Evolutionary conservation across 2,329 filamentous ascomycete genomes (phyloP), one percentile per base, ranked within the genome.

Genomic region (Neofusicoccum sp.): DNA sequence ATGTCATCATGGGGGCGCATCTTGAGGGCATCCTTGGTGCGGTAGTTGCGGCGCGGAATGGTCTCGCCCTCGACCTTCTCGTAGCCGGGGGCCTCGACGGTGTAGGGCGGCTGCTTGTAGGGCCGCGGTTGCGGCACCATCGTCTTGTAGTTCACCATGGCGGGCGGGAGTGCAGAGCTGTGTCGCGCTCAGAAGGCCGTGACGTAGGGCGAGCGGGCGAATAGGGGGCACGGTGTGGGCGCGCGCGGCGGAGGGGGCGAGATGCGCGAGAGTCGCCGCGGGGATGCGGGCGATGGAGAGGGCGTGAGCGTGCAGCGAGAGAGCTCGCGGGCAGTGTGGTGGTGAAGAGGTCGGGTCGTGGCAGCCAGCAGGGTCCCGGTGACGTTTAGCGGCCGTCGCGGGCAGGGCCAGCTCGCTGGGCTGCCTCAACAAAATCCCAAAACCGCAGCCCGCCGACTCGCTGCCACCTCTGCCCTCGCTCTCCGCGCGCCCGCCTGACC

Each of bases 61-160:
- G 92, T 93, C 80, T 96, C 91, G 78, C 91, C 91, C 5, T 88
- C 81, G 63, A 89, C 83, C 67, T 87, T 86, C 70, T 86, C 77
- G 65, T 80, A 85, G 68, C 87, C 89, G 14, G 89, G 79, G 9
- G 83, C 85, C 68, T 95, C 89, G 70, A 92, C 79, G 61, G 88
- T 88, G 79, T 88, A 93, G 12, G 91, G 90, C 34, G 86, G 84
- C 74, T 86, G 86, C 76, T 89, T 87, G 68, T 75, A 73, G 51
- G 70, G 66, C 69, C 73, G 76, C 57, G 80, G 78, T 71, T 80
- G 78, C 26, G 80, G 80, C 63, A 73, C 71, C 65, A 80, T 64
- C 63, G 78, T 77, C 71, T 80, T 80, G 66, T 79, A 75, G 70
- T 82, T 75, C 67, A 71, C 72, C 61, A 74, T 71, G 63, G 54